A percentile compares a stretch with the other conserved stretches of the same genome.
Evolutionary conservation across 139 green algal genomes (phyloP).

Genomic region (Coelastrella sp.): DNA sequence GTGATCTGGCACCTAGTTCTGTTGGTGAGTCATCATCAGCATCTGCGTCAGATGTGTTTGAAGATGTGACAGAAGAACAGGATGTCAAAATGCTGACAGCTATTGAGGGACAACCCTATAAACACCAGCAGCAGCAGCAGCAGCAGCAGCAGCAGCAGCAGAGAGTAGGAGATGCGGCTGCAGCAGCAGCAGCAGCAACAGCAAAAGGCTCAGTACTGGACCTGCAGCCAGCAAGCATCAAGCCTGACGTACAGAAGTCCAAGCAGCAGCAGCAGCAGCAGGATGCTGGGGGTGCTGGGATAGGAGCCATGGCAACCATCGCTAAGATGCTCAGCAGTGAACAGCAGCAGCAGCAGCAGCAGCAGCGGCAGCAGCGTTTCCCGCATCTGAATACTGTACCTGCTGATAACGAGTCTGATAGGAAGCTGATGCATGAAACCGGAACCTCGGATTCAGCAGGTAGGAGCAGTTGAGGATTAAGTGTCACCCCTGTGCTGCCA

Average conservation of each 20-base stretch:
- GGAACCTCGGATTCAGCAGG: not conserved
- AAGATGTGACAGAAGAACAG: no score
- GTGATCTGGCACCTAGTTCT: no score
- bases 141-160: constrained; percentile 6
- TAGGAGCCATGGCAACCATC: not conserved
- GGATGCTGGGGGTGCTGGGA: not conserved
- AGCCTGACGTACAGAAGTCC: not conserved
- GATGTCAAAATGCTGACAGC: no score
- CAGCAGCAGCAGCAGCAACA: not conserved
- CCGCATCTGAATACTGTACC: not conserved
- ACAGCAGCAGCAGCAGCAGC: not conserved
- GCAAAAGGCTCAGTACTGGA: not conserved
- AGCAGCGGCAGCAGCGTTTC: constrained; percentile 18
- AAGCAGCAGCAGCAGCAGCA: not conserved
- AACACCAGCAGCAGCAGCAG: no score
- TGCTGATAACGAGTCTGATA: not conserved
- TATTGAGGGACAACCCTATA: no score
- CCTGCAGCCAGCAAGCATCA: not conserved
- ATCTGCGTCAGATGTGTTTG: no score
- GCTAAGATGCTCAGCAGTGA: not conserved
- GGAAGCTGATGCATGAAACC: not conserved
- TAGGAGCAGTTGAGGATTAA: no score
- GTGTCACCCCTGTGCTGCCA: no score
- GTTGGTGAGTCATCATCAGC: no score
- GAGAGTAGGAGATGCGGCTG: not conserved